Evolutionary conservation across 768 basidiomycete species (phyloP).

Genomic region (Tubosaeta sp.): DNA sequence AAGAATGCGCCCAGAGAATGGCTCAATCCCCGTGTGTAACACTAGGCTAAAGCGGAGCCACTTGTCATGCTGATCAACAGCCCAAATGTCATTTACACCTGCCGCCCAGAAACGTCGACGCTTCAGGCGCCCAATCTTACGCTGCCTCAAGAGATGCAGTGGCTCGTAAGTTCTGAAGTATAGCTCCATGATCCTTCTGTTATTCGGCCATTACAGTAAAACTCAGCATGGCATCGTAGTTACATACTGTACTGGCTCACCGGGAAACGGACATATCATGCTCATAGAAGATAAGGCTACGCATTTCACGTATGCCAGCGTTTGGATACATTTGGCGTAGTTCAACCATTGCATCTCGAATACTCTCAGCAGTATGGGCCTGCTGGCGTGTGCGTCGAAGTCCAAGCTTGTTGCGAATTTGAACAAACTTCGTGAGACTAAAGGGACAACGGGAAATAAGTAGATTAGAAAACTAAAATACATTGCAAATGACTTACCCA

Average conservation of each 20-base stretch:
- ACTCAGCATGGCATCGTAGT: background rate
- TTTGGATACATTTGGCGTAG: background rate
- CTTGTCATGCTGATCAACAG: constrained; percentile 1
- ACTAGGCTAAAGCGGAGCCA: background rate
- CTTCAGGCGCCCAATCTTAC: too few species aligned
- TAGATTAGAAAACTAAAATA: too few species aligned
- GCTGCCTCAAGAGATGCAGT: too few species aligned
- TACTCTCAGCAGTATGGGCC: background rate
- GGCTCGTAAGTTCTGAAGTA: too few species aligned
- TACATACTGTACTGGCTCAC: background rate
- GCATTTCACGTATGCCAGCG: background rate
- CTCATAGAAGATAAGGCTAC: background rate
- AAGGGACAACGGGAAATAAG: too few species aligned
- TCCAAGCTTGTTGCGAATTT: background rate
- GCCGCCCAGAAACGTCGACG: constrained; percentile 35
- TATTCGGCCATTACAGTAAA: too few species aligned
- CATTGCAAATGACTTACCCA: background rate
- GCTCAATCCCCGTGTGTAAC: background rate
- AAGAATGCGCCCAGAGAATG: background rate
- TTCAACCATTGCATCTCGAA: background rate
- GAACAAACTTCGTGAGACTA: background rate
- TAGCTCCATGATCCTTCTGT: too few species aligned
- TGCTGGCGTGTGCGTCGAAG: background rate
- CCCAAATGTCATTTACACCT: constrained; percentile 35
- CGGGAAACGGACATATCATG: background rate